Percentiles rank a stretch among this genome's conserved stretches.
These are phyloP conservation scores for Malania oleifera DNA, from an alignment of 164 flowering plant genomes.

Conservation along the genomic window DNA sequence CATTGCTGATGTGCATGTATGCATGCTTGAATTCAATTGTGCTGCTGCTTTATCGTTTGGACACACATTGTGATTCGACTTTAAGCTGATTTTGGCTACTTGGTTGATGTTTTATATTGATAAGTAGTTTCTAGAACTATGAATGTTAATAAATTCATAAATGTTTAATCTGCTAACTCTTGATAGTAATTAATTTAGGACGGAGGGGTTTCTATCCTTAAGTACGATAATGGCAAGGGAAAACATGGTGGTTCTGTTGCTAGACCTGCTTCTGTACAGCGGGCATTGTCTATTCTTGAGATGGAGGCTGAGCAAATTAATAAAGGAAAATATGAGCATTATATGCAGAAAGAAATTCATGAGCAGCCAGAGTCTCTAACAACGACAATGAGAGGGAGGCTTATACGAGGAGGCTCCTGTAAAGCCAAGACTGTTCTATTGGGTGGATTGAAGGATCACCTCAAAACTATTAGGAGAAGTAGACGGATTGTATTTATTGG, in stretches of 20 bases:
- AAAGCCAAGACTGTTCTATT: conserved; percentile 78
- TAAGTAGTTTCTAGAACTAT: background rate
- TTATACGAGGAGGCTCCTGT: conserved; percentile 74
- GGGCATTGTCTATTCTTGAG: conserved; percentile 88
- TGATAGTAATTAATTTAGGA: conserved; percentile 46
- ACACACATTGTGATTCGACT: too few species aligned
- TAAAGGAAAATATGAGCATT: conserved; percentile 90
- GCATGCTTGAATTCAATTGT: too few species aligned
- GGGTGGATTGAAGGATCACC: conserved; percentile 94
- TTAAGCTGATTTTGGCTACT: too few species aligned
- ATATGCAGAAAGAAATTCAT: conserved; percentile 98
- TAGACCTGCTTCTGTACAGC: conserved; percentile 82
- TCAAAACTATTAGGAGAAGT: conserved; percentile 91
- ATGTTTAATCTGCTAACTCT: background rate
- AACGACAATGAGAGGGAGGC: conserved; percentile 98
- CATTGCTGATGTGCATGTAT: too few species aligned
- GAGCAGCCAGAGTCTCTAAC: conserved; percentile 93
- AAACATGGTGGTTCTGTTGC: conserved; percentile 38
- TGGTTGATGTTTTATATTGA: background rate
- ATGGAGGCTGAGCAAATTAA: conserved; percentile 99
- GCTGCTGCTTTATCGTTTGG: too few species aligned
- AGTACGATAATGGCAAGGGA: conserved; percentile 62
- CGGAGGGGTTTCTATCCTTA: conserved; percentile 76
- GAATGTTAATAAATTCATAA: background rate
- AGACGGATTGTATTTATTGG: conserved; percentile 91